Percentiles rank a stretch among this genome's conserved stretches.
Evolutionary conservation across 164 flowering plant species (phyloP).

Genomic region (Taxillus chinensis): DNA sequence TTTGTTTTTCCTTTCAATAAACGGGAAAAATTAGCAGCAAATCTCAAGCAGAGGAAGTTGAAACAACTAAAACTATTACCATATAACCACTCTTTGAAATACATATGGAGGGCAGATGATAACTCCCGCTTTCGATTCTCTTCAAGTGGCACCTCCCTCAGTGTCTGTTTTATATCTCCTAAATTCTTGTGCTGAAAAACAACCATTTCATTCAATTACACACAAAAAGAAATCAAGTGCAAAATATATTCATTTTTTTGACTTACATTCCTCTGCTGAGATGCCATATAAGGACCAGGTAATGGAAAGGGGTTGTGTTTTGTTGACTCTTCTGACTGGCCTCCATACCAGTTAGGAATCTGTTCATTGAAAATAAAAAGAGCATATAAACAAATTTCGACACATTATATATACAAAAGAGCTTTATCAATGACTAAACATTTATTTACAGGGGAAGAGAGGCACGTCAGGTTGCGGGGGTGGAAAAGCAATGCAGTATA

Average conservation of each 20-base stretch:
- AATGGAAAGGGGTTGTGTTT: constrained; percentile 76
- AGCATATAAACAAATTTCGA: neutral
- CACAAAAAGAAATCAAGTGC: neutral
- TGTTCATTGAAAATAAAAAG: constrained; percentile 22
- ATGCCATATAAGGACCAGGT: constrained; percentile 64
- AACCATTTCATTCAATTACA: neutral
- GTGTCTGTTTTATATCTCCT: constrained; percentile 60
- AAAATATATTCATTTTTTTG: neutral
- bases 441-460: too few species aligned
- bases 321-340: constrained; percentile 49
- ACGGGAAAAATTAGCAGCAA: neutral
- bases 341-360: constrained; percentile 84
- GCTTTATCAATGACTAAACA: too few species aligned
- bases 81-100: constrained; percentile 94
- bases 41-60: neutral
- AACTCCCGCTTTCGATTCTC: constrained; percentile 75
- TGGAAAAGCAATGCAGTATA: too few species aligned
- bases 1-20: neutral
- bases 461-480: too few species aligned
- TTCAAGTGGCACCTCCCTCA: constrained; percentile 75
- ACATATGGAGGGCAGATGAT: constrained; percentile 68
- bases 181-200: constrained; percentile 49
- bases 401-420: too few species aligned
- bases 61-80: constrained; percentile 31
- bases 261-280: constrained; percentile 81